Conservation (phyloP, 1,139 yeast genomes). For the Geotrichum carabidarum region DNA sequence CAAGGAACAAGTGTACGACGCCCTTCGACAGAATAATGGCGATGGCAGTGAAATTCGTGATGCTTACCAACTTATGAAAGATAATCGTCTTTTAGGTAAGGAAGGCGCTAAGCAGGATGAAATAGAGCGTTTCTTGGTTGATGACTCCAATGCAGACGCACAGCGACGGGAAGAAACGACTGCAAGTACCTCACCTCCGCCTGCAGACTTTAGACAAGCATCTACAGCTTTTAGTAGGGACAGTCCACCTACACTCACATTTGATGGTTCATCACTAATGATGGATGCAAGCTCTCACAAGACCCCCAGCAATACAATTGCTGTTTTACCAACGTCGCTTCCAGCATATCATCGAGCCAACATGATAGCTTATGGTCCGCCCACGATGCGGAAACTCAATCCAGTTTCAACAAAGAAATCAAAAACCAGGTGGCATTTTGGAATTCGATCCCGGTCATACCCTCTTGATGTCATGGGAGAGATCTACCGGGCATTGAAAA, state of each 20-base stretch:
- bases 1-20: slow-evolving; percentile 75
- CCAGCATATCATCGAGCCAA: slow-evolving; percentile 93
- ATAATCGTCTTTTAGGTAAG: slow-evolving; percentile 55
- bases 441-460: slow-evolving; percentile 90
- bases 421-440: slow-evolving; percentile 98
- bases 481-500: slow-evolving; percentile 86
- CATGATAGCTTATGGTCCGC: slow-evolving; percentile 51
- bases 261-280: slow-evolving; percentile 36
- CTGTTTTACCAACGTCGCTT: slow-evolving; percentile 86
- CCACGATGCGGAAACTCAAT: slow-evolving; percentile 49
- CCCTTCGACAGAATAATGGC: slow-evolving; percentile 48
- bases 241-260: slow-evolving; percentile 36
- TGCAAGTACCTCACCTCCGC: slow-evolving; percentile 11
- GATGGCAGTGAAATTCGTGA: slow-evolving; percentile 76
- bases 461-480: slow-evolving; percentile 99
- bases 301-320: slow-evolving; percentile 56
- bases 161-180: slow-evolving; percentile 13
- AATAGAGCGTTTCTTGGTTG: slow-evolving; percentile 35
- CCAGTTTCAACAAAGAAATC: slow-evolving; percentile 80
- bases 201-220: slow-evolving; percentile 19
- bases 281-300: slow-evolving; percentile 33
- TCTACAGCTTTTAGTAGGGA: slow-evolving; percentile 23
- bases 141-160: slow-evolving; percentile 23
- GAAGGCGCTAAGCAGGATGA: slow-evolving; percentile 29
- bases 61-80: slow-evolving; percentile 83